These are phyloP conservation scores for Aspergillus avenaceus DNA, from an alignment of 495 filamentous ascomycete species.

Conservation along the genomic window DNA sequence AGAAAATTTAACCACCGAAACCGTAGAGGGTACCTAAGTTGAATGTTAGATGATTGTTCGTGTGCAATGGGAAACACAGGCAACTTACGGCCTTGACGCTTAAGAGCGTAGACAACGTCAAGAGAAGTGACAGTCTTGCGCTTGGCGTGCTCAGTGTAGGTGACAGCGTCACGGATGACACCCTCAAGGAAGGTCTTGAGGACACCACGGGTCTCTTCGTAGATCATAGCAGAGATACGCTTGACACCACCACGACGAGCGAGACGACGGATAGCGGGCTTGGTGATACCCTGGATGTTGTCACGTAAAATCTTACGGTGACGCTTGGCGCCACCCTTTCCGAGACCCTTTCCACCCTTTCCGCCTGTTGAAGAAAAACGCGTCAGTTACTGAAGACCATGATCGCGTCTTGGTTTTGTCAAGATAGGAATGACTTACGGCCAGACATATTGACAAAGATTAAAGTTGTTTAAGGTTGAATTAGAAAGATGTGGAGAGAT, in stretches of 20 bases:
- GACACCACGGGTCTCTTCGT: constrained; percentile 99
- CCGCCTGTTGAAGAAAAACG: constrained; percentile 57
- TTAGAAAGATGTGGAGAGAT: constrained; percentile 29
- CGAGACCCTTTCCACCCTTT: constrained; percentile 98
- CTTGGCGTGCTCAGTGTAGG: constrained; percentile 98
- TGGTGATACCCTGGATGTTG: constrained; percentile 99
- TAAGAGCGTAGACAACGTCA: constrained; percentile 95
- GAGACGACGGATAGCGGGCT: constrained; percentile 99
- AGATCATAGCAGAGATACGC: constrained; percentile 98
- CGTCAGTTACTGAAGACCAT: constrained; percentile 29
- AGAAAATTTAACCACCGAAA: constrained; percentile 87
- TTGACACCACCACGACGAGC: constrained; percentile 99
- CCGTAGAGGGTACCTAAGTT: constrained; percentile 77
- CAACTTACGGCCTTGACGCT: constrained; percentile 82
- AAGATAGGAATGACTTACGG: constrained; percentile 48
- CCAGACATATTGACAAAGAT: constrained; percentile 59
- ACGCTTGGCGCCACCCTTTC: constrained; percentile 88
- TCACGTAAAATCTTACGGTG: constrained; percentile 99
- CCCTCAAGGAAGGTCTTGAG: constrained; percentile 99
- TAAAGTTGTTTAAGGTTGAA: constrained; percentile 17
- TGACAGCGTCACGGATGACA: constrained; percentile 99
- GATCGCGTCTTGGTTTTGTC: background rate
- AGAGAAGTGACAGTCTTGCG: constrained; percentile 98
- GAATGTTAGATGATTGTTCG: constrained; percentile 27
- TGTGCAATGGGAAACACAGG: background rate